Percentiles rank a stretch among this genome's conserved stretches.
Evolutionary conservation across 2,329 filamentous ascomycete species (phyloP).

Genomic region (Aureobasidium namibiae): DNA sequence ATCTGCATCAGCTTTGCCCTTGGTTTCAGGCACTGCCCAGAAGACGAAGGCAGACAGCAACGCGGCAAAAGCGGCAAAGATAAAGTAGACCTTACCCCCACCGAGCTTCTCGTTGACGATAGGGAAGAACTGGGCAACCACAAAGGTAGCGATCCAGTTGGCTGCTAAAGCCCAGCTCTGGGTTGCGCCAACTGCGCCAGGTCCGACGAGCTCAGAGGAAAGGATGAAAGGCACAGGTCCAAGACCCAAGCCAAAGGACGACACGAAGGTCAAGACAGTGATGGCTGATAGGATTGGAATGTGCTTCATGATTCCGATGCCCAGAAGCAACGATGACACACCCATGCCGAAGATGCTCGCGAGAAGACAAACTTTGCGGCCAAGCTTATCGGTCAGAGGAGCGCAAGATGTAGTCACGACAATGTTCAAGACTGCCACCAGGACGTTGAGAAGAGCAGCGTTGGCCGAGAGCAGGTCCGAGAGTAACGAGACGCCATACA

Average conservation of each 20-base stretch:
- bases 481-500: slow-evolving; percentile 93
- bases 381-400: slow-evolving; percentile 77
- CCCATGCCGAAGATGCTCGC: slow-evolving; percentile 81
- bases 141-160: slow-evolving; percentile 84
- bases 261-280: slow-evolving; percentile 77
- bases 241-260: slow-evolving; percentile 80
- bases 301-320: slow-evolving; percentile 66
- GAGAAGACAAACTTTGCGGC: slow-evolving; percentile 77
- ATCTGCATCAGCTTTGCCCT: slow-evolving; percentile 71
- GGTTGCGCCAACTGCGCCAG: slow-evolving; percentile 82
- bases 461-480: slow-evolving; percentile 71
- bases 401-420: slow-evolving; percentile 73
- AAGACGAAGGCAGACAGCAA: slow-evolving; percentile 64
- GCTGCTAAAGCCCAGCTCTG: slow-evolving; percentile 82
- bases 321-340: slow-evolving; percentile 65
- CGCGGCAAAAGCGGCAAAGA: slow-evolving; percentile 72
- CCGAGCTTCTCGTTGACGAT: slow-evolving; percentile 71
- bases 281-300: slow-evolving; percentile 70
- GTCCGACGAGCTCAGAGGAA: slow-evolving; percentile 79
- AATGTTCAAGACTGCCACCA: slow-evolving; percentile 81
- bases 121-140: slow-evolving; percentile 93
- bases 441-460: slow-evolving; percentile 75
- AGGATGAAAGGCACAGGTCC: slow-evolving; percentile 94
- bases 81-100: slow-evolving; percentile 79
- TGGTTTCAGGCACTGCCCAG: slow-evolving; percentile 73